Evolutionary conservation across 2,329 filamentous ascomycete species (phyloP).

Genomic region (Fusarium domesticum): DNA sequence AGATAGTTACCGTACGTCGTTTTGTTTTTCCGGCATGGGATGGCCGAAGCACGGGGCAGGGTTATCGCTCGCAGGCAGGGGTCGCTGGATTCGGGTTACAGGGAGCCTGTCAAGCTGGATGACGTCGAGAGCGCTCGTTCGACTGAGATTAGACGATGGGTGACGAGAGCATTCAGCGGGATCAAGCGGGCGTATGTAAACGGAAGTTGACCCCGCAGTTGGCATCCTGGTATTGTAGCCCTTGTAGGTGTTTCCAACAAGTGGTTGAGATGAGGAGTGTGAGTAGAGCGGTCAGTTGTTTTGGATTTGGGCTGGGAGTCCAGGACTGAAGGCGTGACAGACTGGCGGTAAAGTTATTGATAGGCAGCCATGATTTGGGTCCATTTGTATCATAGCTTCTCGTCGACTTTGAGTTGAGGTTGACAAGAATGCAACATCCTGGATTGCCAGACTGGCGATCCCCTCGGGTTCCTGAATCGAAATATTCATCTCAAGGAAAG

Average conservation of each 20-base stretch:
- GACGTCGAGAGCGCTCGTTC: background rate
- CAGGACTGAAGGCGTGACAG: too few species aligned
- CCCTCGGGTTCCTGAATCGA: background rate
- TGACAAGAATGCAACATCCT: background rate
- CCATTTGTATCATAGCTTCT: too few species aligned
- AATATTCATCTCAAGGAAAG: background rate
- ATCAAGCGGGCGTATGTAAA: background rate
- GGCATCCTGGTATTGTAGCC: too few species aligned
- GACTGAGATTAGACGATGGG: background rate
- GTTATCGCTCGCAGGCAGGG: background rate
- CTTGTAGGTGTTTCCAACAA: too few species aligned
- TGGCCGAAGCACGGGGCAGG: background rate
- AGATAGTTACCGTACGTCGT: too few species aligned
- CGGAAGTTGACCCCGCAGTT: background rate
- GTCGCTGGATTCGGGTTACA: background rate
- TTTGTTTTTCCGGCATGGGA: background rate
- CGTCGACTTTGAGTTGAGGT: too few species aligned
- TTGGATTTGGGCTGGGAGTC: too few species aligned
- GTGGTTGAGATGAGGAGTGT: background rate
- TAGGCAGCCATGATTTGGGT: too few species aligned
- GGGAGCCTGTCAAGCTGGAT: background rate
- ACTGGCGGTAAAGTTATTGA: too few species aligned
- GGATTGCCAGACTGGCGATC: background rate
- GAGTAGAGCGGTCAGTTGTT: too few species aligned
- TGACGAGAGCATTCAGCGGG: too few species aligned